These are phyloP conservation scores for Hyaloperonospora brassicae DNA, from an alignment of 352 stramenopile species.

Conservation along the genomic window DNA sequence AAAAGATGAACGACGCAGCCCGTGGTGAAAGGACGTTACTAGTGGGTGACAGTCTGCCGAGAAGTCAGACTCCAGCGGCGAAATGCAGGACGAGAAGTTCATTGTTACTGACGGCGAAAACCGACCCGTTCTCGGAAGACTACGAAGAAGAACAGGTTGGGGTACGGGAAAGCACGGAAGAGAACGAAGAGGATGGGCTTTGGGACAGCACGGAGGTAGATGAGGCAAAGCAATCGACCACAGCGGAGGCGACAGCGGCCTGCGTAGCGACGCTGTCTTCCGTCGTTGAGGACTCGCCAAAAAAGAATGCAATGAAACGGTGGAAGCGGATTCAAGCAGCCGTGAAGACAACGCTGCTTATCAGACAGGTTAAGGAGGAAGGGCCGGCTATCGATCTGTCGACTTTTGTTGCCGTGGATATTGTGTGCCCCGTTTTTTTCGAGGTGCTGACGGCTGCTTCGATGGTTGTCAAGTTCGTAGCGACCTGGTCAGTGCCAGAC, in stretches of 20 bases:
- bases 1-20: conserved; percentile 9
- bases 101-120: conserved; percentile 39
- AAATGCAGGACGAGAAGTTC: conserved; percentile 16
- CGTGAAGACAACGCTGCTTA: conserved; percentile 48
- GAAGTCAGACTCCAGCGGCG: conserved; percentile 14
- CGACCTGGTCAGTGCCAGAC: conserved; percentile 48
- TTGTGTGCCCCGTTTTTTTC: conserved; percentile 68
- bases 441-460: conserved; percentile 44
- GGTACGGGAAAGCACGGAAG: too few relatives aligned
- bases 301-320: conserved; percentile 27
- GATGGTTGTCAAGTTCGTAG: conserved; percentile 45
- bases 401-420: conserved; percentile 67
- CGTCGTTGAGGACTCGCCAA: conserved; percentile 6
- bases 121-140: conserved; percentile 48
- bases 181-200: conserved; percentile 39
- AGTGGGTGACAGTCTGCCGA: conserved; percentile 12
- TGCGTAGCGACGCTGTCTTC: conserved; percentile 10
- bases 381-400: conserved; percentile 57
- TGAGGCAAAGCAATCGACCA: too few relatives aligned
- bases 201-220: conserved; percentile 31
- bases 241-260: conserved; percentile 15
- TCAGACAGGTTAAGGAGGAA: conserved; percentile 50
- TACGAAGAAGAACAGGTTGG: conserved; percentile 59
- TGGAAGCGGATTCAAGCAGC: conserved; percentile 50
- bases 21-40: conserved; percentile 6